Evolutionary conservation across 495 filamentous ascomycete genomes (phyloP).

Genomic region (Penicillium bialowiezense): DNA sequence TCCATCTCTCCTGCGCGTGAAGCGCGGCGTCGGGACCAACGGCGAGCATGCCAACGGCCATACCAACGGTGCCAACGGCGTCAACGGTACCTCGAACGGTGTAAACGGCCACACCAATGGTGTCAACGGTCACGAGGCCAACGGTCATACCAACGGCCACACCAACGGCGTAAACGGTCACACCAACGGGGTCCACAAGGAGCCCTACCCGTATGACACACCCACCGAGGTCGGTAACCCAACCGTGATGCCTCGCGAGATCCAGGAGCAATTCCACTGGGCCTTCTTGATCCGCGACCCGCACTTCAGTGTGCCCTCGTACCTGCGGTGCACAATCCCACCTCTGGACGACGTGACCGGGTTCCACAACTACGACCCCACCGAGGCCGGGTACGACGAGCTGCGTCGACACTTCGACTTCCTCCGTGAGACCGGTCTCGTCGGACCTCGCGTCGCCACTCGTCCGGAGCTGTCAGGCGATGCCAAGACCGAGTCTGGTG

Average conservation of each 20-base stretch:
- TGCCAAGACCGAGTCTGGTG: slow-evolving; percentile 9
- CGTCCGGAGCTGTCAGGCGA: slow-evolving; percentile 25
- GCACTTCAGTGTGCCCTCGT: slow-evolving; percentile 79
- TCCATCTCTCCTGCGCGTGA: slow-evolving; percentile 63
- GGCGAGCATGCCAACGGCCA: slow-evolving; percentile 22
- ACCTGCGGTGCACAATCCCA: slow-evolving; percentile 93
- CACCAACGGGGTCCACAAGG: slow-evolving; percentile 12
- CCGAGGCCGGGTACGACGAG: slow-evolving; percentile 88
- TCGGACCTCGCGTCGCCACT: slow-evolving; percentile 61
- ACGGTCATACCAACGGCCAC: slow-evolving; percentile 14
- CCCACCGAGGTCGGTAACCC: slow-evolving; percentile 65
- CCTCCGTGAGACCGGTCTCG: slow-evolving; percentile 55
- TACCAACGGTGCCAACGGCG: slow-evolving; percentile 27
- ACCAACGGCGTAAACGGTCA: slow-evolving; percentile 14
- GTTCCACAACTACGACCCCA: slow-evolving; percentile 79
- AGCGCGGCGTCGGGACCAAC: slow-evolving; percentile 56
- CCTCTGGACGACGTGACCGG: slow-evolving; percentile 78
- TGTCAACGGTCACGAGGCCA: slow-evolving; percentile 2
- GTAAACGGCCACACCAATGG: slow-evolving; percentile 22
- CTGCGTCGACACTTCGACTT: slow-evolving; percentile 83
- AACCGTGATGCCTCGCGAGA: slow-evolving; percentile 70
- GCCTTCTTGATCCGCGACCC: slow-evolving; percentile 98
- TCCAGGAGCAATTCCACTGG: slow-evolving; percentile 79
- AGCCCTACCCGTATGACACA: slow-evolving; percentile 58
- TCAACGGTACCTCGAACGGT: slow-evolving; percentile 12